Base-by-base conservation (phyloP, 1,139 yeast species). In the Yamadazyma triangularis region DNA sequence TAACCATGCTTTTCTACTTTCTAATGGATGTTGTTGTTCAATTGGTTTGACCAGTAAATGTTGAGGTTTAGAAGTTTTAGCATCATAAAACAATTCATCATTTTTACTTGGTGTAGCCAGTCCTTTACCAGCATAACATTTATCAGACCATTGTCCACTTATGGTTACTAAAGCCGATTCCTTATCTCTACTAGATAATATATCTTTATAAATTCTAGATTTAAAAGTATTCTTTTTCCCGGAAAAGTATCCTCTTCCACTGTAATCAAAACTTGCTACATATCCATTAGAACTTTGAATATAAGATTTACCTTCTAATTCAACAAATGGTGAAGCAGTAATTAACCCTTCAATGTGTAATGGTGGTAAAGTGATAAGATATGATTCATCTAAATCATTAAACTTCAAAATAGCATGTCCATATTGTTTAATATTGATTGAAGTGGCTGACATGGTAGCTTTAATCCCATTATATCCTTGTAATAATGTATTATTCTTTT, bases 241-340 rank as follows among this genome's bases (percentile, higher is more conserved):
- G n/a, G 88, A 73, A 52, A 91, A 86, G 65, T 88, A 91, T 16
- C 98, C 98, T 56, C 91, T 79, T 23, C 98, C 98, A 26, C 85
- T 70, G 59, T 76, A 91, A 48, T 86, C 96, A 42, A 91, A 65
- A 15, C 73, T 71, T 14, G 93, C 76, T 41, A 72, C 58, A 58
- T 77, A 82, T 8, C 97, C 97, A 31, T 76, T 70, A 5, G 94
- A 79, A 23, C 88, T 70, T 58, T 85, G 94, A 49, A 91, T 86
- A 51, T 66, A 78, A 13, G 94, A 75, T 42, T 78, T 78, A 36
- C 94, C 95, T 53, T 89, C 96, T 41, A 91, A 71, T 56, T 85
- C 95, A 25, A 83, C 89, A 58, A 80, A 88, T 20, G 97, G 97
- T 3, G 93, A 71, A 4, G 95, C 96, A 41, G 84, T 79, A 39